phyloP scores from a whole-genome alignment of 83 land plant species.

The Isoetes engelmannii region DNA sequence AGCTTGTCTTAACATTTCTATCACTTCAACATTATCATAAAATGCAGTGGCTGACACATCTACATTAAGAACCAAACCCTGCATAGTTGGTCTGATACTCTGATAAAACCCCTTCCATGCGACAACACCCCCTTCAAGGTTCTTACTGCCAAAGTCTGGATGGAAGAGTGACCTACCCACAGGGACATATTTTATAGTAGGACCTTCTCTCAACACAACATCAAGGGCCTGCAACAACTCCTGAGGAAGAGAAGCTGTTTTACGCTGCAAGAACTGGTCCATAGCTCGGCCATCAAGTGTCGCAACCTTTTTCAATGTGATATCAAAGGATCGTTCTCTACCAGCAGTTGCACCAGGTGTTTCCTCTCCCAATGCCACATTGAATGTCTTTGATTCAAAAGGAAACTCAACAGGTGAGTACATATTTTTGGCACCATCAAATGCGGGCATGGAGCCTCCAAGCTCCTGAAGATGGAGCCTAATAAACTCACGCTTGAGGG shows the following conservation, averaged over 20 bases:
- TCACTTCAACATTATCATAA: conserved; percentile 58
- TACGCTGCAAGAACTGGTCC: conserved; percentile 43
- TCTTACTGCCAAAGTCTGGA: conserved; percentile 44
- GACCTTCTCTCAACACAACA: conserved; percentile 55
- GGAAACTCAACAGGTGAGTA: conserved; percentile 53
- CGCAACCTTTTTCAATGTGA: conserved; percentile 49
- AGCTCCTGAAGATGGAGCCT: conserved; percentile 34
- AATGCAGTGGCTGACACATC: conserved; percentile 72
- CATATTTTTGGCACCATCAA: conserved; percentile 56
- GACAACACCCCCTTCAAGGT: conserved; percentile 66
- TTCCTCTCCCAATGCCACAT: background rate
- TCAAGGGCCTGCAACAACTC: conserved; percentile 76
- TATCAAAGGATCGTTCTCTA: conserved; percentile 38
- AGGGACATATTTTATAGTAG: conserved; percentile 48
- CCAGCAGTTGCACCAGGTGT: conserved; percentile 16
- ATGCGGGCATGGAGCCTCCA: conserved; percentile 46
- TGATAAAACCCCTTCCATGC: conserved; percentile 81
- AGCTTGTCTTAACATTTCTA: conserved; percentile 57
- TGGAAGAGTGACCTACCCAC: conserved; percentile 61
- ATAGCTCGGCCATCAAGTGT: conserved; percentile 44
- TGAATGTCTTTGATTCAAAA: conserved; percentile 26
- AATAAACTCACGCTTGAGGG: conserved; percentile 50
- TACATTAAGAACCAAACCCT: conserved; percentile 73
- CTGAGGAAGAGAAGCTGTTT: conserved; percentile 45
- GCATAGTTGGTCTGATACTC: conserved; percentile 72